A percentile compares a stretch with the other conserved stretches of the same genome.
These are phyloP conservation scores for Talaromyces nanjingensis DNA, from an alignment of 495 filamentous ascomycete genomes.

Conservation along the genomic window DNA sequence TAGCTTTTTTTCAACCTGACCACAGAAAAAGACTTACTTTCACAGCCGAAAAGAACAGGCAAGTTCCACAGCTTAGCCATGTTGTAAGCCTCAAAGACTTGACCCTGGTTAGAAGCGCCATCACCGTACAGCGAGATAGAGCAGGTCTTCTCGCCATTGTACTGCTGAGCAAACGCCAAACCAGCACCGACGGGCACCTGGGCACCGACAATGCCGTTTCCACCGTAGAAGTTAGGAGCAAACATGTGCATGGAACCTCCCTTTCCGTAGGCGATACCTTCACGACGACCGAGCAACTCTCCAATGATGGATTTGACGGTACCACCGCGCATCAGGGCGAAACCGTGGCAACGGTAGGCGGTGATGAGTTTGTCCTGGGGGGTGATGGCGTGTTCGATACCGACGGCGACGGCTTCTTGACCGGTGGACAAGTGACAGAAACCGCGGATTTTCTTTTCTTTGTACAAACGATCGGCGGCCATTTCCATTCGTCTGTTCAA, in stretches of 20 bases:
- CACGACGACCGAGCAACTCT: slow-evolving; percentile 87
- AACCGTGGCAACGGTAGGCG: slow-evolving; percentile 97
- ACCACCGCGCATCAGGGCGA: slow-evolving; percentile 92
- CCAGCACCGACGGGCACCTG: slow-evolving; percentile 97
- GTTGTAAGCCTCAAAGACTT: slow-evolving; percentile 99
- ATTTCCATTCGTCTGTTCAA: slow-evolving; percentile 89
- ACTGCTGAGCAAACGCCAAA: slow-evolving; percentile 94
- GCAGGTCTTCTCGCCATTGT: slow-evolving; percentile 74
- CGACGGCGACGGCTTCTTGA: slow-evolving; percentile 94
- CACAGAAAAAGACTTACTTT: slow-evolving; percentile 59
- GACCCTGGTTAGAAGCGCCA: slow-evolving; percentile 95
- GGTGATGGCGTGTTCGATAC: slow-evolving; percentile 92
- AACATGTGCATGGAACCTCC: slow-evolving; percentile 99
- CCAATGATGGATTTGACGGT: slow-evolving; percentile 91
- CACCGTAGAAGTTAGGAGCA: slow-evolving; percentile 93
- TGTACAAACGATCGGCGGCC: slow-evolving; percentile 96
- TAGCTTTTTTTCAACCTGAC: neutral
- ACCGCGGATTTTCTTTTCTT: slow-evolving; percentile 98
- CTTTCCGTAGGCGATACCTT: slow-evolving; percentile 97
- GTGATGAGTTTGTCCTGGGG: slow-evolving; percentile 93
- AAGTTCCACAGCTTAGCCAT: slow-evolving; percentile 99
- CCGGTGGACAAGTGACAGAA: slow-evolving; percentile 98
- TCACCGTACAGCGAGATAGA: slow-evolving; percentile 93
- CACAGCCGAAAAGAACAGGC: slow-evolving; percentile 91
- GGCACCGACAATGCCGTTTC: slow-evolving; percentile 97